Percentiles rank a stretch among this genome's conserved stretches.
Conservation (phyloP, 2,329 filamentous ascomycete genomes). For the Alternaria atra region DNA sequence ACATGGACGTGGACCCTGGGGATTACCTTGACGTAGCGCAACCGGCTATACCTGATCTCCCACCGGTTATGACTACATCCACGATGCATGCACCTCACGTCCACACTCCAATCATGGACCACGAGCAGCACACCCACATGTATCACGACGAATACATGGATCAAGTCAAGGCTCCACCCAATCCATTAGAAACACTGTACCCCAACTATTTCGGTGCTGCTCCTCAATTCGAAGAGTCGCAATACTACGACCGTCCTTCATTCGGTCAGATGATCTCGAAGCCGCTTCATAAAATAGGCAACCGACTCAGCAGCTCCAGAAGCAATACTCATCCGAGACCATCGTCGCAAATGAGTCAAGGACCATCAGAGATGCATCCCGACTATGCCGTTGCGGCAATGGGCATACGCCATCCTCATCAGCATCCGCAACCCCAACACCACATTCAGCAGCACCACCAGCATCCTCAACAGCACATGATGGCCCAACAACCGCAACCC, state of each 20-base stretch:
- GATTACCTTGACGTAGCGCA: constrained; percentile 42
- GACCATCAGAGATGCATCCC: constrained; percentile 28
- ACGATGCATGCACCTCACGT: constrained; percentile 29
- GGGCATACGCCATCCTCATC: constrained; percentile 32
- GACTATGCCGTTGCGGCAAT: constrained; percentile 34
- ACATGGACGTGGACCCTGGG: constrained; percentile 50
- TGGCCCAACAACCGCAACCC: constrained; percentile 29
- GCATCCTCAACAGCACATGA: constrained; percentile 35
- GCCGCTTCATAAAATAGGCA: constrained; percentile 46
- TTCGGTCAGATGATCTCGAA: constrained; percentile 48
- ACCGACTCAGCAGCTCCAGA: constrained; percentile 35
- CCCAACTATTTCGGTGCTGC: constrained; percentile 49
- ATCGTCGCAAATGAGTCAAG: constrained; percentile 35
- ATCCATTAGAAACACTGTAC: constrained; percentile 45
- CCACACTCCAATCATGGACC: constrained; percentile 31
- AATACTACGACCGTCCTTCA: constrained; percentile 48
- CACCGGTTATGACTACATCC: constrained; percentile 30
- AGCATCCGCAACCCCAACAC: constrained; percentile 25
- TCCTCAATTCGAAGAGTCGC: constrained; percentile 48
- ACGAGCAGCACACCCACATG: constrained; percentile 29
- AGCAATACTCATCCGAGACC: constrained; percentile 34
- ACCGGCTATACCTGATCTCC: constrained; percentile 39
- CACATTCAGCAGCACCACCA: constrained; percentile 22
- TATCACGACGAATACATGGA: constrained; percentile 38
- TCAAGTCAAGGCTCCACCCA: constrained; percentile 37